These are phyloP conservation scores for Emergomyces pasteurianus DNA, from an alignment of 2,329 filamentous ascomycete genomes.

Conservation along the genomic window DNA sequence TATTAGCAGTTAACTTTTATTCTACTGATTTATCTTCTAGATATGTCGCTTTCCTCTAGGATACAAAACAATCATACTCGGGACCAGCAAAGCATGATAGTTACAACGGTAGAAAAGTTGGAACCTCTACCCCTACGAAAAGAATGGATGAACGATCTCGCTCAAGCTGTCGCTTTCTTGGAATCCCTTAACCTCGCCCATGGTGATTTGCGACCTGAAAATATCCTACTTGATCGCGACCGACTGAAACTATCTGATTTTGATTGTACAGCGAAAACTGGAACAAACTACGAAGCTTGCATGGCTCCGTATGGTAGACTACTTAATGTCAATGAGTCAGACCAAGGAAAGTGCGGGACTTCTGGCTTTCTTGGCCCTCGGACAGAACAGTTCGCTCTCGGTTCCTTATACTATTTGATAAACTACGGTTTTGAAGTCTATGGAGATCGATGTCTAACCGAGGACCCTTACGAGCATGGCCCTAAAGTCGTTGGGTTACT, in stretches of 20 bases:
- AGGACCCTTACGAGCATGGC: slow-evolving; percentile 14
- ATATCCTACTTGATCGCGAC: slow-evolving; percentile 20
- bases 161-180: slow-evolving; percentile 21
- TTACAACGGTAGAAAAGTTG: slow-evolving; percentile 17
- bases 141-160: slow-evolving; percentile 22
- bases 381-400: slow-evolving; percentile 23
- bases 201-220: slow-evolving; percentile 22
- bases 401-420: slow-evolving; percentile 21
- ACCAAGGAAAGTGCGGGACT: slow-evolving; percentile 13
- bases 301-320: slow-evolving; percentile 17
- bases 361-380: slow-evolving; percentile 17
- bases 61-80: slow-evolving; percentile 17
- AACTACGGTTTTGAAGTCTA: slow-evolving; percentile 24
- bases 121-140: slow-evolving; percentile 18
- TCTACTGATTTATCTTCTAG: slow-evolving; percentile 12
- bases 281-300: slow-evolving; percentile 16
- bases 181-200: slow-evolving; percentile 23
- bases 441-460: slow-evolving; percentile 15
- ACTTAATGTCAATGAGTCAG: slow-evolving; percentile 13
- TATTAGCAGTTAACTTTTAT: slow-evolving; percentile 3
- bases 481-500: slow-evolving; percentile 13
- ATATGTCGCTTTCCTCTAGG: slow-evolving; percentile 15
- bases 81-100: slow-evolving; percentile 12
- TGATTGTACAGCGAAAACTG: slow-evolving; percentile 18
- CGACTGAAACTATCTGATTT: slow-evolving; percentile 20